These are phyloP conservation scores for Coemansia sp. DNA, from an alignment of 192 early-diverging fungal species.

Conservation along the genomic window DNA sequence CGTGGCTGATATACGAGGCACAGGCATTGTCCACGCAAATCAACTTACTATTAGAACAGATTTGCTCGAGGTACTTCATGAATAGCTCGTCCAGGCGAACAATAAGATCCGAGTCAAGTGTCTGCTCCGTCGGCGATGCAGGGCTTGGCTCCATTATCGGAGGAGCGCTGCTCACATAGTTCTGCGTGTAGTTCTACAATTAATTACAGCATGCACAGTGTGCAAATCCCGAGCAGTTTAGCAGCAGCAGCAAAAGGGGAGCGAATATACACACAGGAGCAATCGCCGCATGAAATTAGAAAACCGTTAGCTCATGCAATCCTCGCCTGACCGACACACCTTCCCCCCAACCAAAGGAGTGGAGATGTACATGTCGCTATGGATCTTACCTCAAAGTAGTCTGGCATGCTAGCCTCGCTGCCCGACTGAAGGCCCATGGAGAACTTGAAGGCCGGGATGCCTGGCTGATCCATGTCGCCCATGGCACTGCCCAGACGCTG, in stretches of 20 bases:
- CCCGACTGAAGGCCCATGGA: slow-evolving; percentile 39
- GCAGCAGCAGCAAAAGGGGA: background rate
- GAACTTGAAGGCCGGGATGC: slow-evolving; percentile 48
- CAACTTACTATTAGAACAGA: slow-evolving; percentile 69
- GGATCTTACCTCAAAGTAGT: slow-evolving; percentile 50
- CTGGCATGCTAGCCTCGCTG: slow-evolving; percentile 42
- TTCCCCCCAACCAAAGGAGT: background rate
- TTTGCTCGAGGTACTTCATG: slow-evolving; percentile 66
- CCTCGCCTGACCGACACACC: no score
- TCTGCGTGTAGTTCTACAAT: slow-evolving; percentile 52
- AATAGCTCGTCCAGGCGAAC: slow-evolving; percentile 65
- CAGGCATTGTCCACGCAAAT: background rate
- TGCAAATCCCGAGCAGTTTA: background rate
- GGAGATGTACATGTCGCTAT: background rate
- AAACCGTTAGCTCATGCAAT: background rate
- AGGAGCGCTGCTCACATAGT: slow-evolving; percentile 34
- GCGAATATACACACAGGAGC: background rate
- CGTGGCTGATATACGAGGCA: background rate
- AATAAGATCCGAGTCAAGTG: slow-evolving; percentile 52
- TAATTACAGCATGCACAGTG: background rate
- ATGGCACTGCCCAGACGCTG: slow-evolving; percentile 20
- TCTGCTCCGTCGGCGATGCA: slow-evolving; percentile 46
- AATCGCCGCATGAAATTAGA: background rate
- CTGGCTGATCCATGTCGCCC: slow-evolving; percentile 31
- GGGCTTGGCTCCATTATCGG: slow-evolving; percentile 45